Conservation (phyloP, 1,284 basidiomycete genomes). For the Cryptococcus amylolentus region DNA sequence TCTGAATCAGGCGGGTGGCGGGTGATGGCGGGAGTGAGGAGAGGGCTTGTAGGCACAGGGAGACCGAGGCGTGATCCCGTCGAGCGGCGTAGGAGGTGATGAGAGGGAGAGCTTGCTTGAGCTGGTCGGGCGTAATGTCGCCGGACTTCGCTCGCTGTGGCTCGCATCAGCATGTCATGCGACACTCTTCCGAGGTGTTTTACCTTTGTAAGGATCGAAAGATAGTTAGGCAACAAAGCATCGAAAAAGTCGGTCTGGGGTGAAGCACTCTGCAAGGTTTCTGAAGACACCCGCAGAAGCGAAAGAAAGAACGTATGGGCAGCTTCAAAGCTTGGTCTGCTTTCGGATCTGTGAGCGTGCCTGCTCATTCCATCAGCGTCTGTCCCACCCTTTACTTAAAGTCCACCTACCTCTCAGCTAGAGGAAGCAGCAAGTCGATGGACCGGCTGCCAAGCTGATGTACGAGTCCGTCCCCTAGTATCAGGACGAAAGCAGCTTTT, state of each 20-base stretch:
- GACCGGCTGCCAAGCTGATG: constrained; percentile 18
- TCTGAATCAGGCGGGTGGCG: constrained; percentile 14
- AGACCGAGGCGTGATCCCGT: constrained; percentile 8
- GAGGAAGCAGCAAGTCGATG: constrained; percentile 19
- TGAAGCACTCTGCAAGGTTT: constrained; percentile 1
- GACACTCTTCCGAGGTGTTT: neutral
- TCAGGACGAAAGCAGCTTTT: constrained; percentile 23
- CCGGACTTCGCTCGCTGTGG: constrained; percentile 19
- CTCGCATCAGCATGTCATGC: neutral
- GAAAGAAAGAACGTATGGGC: constrained; percentile 34
- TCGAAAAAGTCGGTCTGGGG: constrained; percentile 25
- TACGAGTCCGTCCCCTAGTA: constrained; percentile 30
- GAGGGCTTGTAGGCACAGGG: constrained; percentile 4
- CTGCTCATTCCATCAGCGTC: constrained; percentile 10
- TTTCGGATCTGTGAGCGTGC: constrained; percentile 19
- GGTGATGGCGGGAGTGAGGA: constrained; percentile 4
- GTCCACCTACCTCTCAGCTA: constrained; percentile 27
- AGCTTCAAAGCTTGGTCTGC: constrained; percentile 32
- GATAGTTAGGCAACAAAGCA: constrained; percentile 21
- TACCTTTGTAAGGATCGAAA: constrained; percentile 25
- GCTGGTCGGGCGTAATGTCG: constrained; percentile 27
- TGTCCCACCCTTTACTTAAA: neutral
- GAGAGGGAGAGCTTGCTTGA: constrained; percentile 26
- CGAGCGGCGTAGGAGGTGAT: constrained; percentile 20
- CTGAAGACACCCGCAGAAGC: constrained; percentile 18